Conservation (phyloP, 257 asterid species). For the Solanum tacnaense region DNA sequence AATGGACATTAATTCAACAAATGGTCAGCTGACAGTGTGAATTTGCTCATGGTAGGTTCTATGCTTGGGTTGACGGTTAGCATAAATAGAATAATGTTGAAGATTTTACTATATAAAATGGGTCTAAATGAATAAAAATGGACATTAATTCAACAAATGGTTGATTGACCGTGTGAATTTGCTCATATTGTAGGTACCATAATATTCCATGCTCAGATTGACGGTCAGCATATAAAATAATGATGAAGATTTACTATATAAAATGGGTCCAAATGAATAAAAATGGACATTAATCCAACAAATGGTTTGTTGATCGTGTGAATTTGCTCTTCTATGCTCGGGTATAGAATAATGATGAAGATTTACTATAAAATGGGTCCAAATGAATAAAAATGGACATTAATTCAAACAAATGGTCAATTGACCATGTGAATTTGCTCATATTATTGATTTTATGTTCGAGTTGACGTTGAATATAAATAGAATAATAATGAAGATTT, state of each 20-base stretch:
- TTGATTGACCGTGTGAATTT: neutral
- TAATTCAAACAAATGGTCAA: no score
- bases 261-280: neutral
- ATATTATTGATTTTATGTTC: neutral
- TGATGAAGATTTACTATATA: no score
- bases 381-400: neutral
- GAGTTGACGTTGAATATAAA: neutral
- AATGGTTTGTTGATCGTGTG: no score
- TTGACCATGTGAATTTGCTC: neutral
- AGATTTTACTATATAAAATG: neutral
- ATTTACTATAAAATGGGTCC: neutral
- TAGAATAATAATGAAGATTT: neutral
- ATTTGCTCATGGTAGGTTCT: neutral
- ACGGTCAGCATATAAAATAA: no score
- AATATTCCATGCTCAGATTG: no score
- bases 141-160: neutral
- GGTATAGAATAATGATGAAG: neutral
- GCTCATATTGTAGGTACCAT: neutral
- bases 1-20: neutral
- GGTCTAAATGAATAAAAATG: neutral
- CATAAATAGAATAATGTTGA: no score
- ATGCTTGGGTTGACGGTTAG: no score
- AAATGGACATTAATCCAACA: neutral
- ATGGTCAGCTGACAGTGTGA: neutral
- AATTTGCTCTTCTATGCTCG: no score